A percentile compares a stretch with the other conserved stretches of the same genome.
phyloP scores from a whole-genome alignment of 2,329 filamentous ascomycete genomes.

The Pleurostoma richardsiae region DNA sequence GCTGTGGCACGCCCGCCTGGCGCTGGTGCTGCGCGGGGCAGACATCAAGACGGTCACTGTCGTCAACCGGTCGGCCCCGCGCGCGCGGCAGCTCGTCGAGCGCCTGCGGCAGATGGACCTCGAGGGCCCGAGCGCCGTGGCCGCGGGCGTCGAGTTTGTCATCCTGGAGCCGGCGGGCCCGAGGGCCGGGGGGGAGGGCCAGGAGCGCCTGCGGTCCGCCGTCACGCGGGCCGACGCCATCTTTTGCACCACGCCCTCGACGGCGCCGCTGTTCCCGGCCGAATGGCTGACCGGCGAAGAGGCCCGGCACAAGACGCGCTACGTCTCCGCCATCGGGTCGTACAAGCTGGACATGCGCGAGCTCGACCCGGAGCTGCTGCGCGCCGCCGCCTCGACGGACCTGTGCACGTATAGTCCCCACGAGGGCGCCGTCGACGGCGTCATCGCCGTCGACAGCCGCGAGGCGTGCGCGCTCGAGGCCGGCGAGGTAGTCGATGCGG shows the following conservation, averaged over 20 bases:
- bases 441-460: constrained; percentile 47
- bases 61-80: constrained; percentile 22
- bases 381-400: constrained; percentile 5
- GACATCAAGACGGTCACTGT: constrained; percentile 22
- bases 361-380: constrained; percentile 57
- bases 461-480: constrained; percentile 59
- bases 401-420: neutral
- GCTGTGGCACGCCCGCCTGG: constrained; percentile 66
- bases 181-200: constrained; percentile 30
- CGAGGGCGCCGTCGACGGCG: constrained; percentile 14
- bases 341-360: constrained; percentile 61
- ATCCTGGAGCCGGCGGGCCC: constrained; percentile 6
- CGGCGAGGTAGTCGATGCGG: constrained; percentile 62
- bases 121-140: constrained; percentile 27
- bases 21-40: constrained; percentile 43
- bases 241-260: constrained; percentile 59
- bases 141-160: constrained; percentile 23
- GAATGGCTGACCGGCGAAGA: constrained; percentile 41
- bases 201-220: constrained; percentile 28
- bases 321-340: constrained; percentile 46
- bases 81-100: constrained; percentile 31
- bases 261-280: constrained; percentile 52
- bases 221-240: constrained; percentile 54
- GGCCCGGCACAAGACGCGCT: constrained; percentile 23
- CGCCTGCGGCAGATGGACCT: neutral